Conservation (phyloP, 176 grass and related monocot genomes). For the Themeda triandra region DNA sequence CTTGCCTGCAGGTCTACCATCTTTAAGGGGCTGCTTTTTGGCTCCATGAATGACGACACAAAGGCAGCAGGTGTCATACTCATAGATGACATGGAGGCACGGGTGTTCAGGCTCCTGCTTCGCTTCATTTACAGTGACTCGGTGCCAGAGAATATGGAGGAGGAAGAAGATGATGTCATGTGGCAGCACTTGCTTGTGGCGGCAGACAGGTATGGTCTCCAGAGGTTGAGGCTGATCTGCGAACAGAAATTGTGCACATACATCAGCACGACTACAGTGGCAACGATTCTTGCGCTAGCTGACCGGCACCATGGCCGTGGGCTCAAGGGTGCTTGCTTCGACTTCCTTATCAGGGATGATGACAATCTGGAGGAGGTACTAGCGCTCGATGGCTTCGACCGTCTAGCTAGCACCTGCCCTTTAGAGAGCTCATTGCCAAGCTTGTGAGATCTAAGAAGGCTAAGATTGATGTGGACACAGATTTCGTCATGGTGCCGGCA, state of each 20-base stretch:
- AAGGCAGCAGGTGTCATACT: not conserved
- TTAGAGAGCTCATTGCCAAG: not conserved
- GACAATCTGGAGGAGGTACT: not conserved
- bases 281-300: not conserved
- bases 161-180: not conserved
- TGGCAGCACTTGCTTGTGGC: constrained; percentile 38
- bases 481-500: not conserved
- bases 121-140: constrained; percentile 35
- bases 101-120: constrained; percentile 33
- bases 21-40: constrained; percentile 21
- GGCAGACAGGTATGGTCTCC: constrained; percentile 31
- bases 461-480: not conserved
- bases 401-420: constrained; percentile 16
- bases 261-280: not conserved
- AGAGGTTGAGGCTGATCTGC: constrained; percentile 30
- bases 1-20: constrained; percentile 15
- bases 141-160: not conserved
- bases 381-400: not conserved
- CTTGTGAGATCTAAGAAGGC: not conserved
- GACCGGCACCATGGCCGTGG: not conserved
- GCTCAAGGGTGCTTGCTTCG: not conserved
- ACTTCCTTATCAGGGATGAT: not conserved
- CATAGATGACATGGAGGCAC: constrained; percentile 30
- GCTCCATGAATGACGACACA: not conserved
- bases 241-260: constrained; percentile 15